Conservation (phyloP, 768 basidiomycete species). For the Rhizopogon sp. region DNA sequence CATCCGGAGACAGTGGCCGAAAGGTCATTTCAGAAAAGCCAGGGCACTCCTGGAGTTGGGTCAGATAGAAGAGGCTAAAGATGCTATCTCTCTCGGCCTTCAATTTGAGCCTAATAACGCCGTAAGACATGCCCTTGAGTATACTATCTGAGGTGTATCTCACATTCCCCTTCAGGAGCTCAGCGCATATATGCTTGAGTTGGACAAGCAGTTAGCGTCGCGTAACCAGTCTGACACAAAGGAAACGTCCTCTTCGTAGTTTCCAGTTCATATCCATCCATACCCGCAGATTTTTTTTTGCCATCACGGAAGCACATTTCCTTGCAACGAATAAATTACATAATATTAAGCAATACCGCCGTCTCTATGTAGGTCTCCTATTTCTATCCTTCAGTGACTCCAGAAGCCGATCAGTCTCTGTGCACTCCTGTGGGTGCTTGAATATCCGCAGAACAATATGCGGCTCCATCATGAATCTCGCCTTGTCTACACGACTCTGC, state of each 20-base stretch:
- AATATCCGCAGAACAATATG: slow-evolving; percentile 63
- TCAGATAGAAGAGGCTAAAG: slow-evolving; percentile 67
- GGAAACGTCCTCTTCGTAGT: neutral
- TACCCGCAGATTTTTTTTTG: neutral
- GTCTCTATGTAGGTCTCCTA: neutral
- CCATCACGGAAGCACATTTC: neutral
- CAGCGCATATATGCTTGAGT: slow-evolving; percentile 27
- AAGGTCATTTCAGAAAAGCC: slow-evolving; percentile 93
- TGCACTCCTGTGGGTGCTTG: slow-evolving; percentile 62
- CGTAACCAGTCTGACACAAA: slow-evolving; percentile 2
- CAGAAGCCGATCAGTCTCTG: slow-evolving; percentile 49
- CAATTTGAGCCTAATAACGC: slow-evolving; percentile 73
- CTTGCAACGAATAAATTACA: neutral
- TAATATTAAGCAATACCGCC: neutral
- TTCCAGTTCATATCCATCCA: neutral
- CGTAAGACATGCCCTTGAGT: slow-evolving; percentile 28
- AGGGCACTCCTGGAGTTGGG: slow-evolving; percentile 79
- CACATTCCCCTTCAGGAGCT: slow-evolving; percentile 20
- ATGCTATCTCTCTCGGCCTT: slow-evolving; percentile 77
- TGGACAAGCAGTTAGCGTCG: slow-evolving; percentile 18
- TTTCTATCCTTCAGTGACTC: slow-evolving; percentile 1
- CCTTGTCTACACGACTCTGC: slow-evolving; percentile 60
- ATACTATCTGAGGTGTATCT: neutral
- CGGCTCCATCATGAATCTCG: slow-evolving; percentile 52
- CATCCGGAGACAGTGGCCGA: slow-evolving; percentile 85